Base-by-base conservation (phyloP, 1,284 basidiomycete species). In the Cystobasidiaceae sp. region DNA sequence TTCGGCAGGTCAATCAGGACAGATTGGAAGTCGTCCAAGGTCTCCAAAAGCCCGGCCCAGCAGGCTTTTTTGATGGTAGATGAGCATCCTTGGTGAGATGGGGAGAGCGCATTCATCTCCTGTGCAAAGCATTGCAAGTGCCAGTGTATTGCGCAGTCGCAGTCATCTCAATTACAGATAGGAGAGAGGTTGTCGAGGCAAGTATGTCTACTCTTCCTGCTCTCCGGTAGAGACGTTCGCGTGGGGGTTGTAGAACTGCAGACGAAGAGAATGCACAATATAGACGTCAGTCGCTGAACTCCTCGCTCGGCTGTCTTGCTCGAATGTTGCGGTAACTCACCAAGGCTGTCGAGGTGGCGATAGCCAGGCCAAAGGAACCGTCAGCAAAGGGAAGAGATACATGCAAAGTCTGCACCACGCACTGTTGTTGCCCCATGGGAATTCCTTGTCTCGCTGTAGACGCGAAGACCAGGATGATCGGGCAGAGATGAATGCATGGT, bases 401-500 rank as follows among this genome's bases (percentile, higher is more conserved):
- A 34, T 32, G 56, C 61, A 17, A 64, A 32, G 43, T 51, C 56
- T 59, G 44, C 17, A 23, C n/a, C 21, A 59, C 56, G 27, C 45
- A 59, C 56, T 55, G 37, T 48, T 34, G 32, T 32, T 21, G 41
- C 61, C 61, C 61, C 61, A 64, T 32, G 61, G 61, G 61, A 34
- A 64, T 17, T 64, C 61, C 60, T 64, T 64, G 61, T 64, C 61
- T 25, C 61, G 61, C 61, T 64, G 44, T 32, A 57, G 9, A n/a
- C n/a, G 37, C 30, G 49, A 15, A 51, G 4, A 6, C 19, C 30
- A 7, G 21, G 3, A 5, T 46, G 2, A 39, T 11, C n/a, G 15
- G 41, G 13, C 13, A 13, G 39, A 28, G 5, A 51, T 13, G 27
- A 13, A 51, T 6, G 21, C 21, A 6, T 3, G 3, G n/a, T 28